Evolutionary conservation across 2,329 filamentous ascomycete species (phyloP).

Genomic region (Fusarium redolens): DNA sequence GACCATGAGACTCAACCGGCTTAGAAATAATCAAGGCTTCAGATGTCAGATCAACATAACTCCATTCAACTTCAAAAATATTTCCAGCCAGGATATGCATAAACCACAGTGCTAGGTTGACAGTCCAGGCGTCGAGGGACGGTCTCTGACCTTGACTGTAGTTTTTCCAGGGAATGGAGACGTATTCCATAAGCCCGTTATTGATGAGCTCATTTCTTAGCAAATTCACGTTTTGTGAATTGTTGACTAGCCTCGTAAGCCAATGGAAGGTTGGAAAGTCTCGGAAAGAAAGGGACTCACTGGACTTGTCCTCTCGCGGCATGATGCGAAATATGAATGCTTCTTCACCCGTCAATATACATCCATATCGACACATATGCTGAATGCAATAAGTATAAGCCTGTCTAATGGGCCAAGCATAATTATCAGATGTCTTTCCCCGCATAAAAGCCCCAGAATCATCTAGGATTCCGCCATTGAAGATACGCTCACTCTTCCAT

Average conservation of each 20-base stretch:
- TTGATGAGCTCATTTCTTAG: slow-evolving; percentile 4
- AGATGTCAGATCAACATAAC: slow-evolving; percentile 4
- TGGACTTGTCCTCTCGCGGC: neutral
- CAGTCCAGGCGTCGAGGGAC: slow-evolving; percentile 4
- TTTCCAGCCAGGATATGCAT: slow-evolving; percentile 28
- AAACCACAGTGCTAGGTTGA: slow-evolving; percentile 32
- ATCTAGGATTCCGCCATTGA: neutral
- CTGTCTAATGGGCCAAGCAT: slow-evolving; percentile 24
- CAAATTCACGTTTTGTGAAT: neutral
- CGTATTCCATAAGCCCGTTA: slow-evolving; percentile 29
- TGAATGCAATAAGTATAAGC: slow-evolving; percentile 29
- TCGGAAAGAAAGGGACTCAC: neutral
- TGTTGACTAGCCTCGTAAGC: neutral
- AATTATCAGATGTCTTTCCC: neutral
- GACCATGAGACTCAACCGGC: too few species aligned
- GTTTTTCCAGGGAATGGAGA: slow-evolving; percentile 28
- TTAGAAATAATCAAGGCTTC: neutral
- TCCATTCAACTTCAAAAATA: slow-evolving; percentile 18
- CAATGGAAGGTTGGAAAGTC: neutral
- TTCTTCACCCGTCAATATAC: slow-evolving; percentile 28
- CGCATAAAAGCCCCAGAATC: neutral
- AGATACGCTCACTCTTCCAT: slow-evolving; percentile 21
- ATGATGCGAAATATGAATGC: slow-evolving; percentile 25
- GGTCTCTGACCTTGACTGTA: neutral
- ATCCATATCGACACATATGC: slow-evolving; percentile 31